Evolutionary conservation across 2,329 filamentous ascomycete genomes (phyloP).

Genomic region (Cyphellophora europaea): DNA sequence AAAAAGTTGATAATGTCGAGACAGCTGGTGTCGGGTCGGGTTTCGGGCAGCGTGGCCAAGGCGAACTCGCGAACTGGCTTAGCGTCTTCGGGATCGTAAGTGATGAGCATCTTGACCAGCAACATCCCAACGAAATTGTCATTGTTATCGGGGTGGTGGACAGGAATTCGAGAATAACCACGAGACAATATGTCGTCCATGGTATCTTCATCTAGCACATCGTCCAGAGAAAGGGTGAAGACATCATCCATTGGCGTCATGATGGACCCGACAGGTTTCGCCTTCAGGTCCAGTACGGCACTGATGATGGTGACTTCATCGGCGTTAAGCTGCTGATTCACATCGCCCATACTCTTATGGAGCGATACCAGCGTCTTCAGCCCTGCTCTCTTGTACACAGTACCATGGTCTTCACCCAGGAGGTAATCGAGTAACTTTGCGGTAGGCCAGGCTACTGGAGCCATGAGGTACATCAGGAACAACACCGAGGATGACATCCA

Average conservation of each 20-base stretch:
- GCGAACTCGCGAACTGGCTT: conserved; percentile 83
- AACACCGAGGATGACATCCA: conserved; percentile 87
- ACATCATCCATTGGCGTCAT: conserved; percentile 99
- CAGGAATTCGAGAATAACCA: conserved; percentile 92
- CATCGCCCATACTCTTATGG: conserved; percentile 81
- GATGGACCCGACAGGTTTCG: conserved; percentile 86
- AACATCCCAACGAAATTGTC: conserved; percentile 96
- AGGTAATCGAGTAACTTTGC: conserved; percentile 91
- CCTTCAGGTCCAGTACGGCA: conserved; percentile 89
- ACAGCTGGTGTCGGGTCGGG: conserved; percentile 88
- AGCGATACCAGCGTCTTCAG: conserved; percentile 92
- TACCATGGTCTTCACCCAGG: conserved; percentile 89
- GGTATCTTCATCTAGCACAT: conserved; percentile 80
- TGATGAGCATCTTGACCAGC: conserved; percentile 96
- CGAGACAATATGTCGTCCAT: conserved; percentile 91
- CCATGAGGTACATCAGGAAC: conserved; percentile 81
- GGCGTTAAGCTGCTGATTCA: conserved; percentile 79
- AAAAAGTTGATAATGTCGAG: conserved; percentile 99
- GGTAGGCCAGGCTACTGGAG: conserved; percentile 85
- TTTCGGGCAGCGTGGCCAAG: conserved; percentile 88
- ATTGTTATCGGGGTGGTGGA: conserved; percentile 74
- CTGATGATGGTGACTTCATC: conserved; percentile 99
- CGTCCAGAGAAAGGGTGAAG: conserved; percentile 93
- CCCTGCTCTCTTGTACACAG: conserved; percentile 95
- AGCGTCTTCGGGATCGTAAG: conserved; percentile 90